Conservation (phyloP, 305 asterid species). For the Ruellia speciosa region DNA sequence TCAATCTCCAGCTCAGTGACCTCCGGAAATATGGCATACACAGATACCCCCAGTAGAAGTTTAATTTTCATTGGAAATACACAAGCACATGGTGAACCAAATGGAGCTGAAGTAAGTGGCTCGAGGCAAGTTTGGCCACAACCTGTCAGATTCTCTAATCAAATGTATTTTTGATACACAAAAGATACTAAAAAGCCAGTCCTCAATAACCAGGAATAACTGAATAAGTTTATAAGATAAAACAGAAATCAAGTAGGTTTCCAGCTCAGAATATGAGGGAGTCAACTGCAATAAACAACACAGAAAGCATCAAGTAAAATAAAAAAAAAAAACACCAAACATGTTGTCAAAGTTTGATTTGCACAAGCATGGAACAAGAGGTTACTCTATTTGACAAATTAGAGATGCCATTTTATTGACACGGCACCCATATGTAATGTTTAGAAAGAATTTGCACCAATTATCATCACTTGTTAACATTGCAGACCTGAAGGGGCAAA, state of each 20-base stretch:
- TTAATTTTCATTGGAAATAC: conserved; percentile 92
- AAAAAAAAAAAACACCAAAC: conserved; percentile 1
- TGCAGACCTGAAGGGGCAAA: neutral
- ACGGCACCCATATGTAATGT: no score
- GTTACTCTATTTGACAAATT: neutral
- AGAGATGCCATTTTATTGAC: no score
- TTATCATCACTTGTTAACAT: neutral
- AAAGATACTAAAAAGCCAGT: neutral
- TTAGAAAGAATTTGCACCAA: neutral
- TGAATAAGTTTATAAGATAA: neutral
- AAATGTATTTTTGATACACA: conserved; percentile 8
- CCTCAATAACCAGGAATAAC: no score
- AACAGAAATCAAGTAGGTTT: conserved; percentile 1
- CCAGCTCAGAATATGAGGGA: conserved; percentile 7
- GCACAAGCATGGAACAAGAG: neutral
- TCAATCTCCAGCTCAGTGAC: conserved; percentile 77
- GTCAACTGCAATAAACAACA: conserved; percentile 4
- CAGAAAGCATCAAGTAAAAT: neutral
- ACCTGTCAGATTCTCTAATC: conserved; percentile 40
- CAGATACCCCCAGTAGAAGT: conserved; percentile 70
- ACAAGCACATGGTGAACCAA: conserved; percentile 84
- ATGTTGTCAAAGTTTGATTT: neutral
- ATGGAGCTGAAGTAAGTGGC: conserved; percentile 77
- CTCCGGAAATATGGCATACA: conserved; percentile 74
- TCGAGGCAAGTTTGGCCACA: conserved; percentile 79